A percentile compares a stretch with the other conserved stretches of the same genome.
These are phyloP conservation scores for Warburgia ugandensis DNA, from an alignment of 164 flowering plant species.

Conservation along the genomic window DNA sequence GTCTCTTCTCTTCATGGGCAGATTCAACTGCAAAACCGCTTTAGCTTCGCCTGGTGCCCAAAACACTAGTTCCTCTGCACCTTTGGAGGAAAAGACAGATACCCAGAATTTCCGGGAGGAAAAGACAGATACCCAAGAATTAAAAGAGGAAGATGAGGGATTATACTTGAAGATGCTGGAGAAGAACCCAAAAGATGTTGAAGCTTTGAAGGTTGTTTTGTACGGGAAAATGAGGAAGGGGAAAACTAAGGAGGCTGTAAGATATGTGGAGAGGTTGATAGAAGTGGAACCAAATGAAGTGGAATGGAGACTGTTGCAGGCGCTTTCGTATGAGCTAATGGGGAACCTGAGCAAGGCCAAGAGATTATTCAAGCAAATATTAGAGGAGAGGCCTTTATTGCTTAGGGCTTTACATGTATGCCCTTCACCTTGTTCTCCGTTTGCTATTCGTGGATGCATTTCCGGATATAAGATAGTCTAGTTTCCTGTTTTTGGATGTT, in stretches of 20 bases:
- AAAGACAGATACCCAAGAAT: slow-evolving; percentile 18
- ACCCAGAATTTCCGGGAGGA: slow-evolving; percentile 24
- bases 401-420: slow-evolving; percentile 92
- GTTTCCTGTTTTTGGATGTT: too few species aligned
- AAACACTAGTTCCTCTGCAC: slow-evolving; percentile 10
- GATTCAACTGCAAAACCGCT: slow-evolving; percentile 26
- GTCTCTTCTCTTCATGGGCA: slow-evolving; percentile 48
- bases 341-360: slow-evolving; percentile 63
- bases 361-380: slow-evolving; percentile 59
- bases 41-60: slow-evolving; percentile 23
- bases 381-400: slow-evolving; percentile 66
- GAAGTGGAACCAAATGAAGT: slow-evolving; percentile 63
- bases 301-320: slow-evolving; percentile 90
- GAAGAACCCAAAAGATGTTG: slow-evolving; percentile 53
- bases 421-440: slow-evolving; percentile 6
- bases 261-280: slow-evolving; percentile 71
- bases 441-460: not conserved
- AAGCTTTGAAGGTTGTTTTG: slow-evolving; percentile 69
- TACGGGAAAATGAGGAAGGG: slow-evolving; percentile 72
- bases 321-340: slow-evolving; percentile 76
- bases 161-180: slow-evolving; percentile 59
- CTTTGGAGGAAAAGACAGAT: slow-evolving; percentile 19
- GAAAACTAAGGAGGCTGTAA: slow-evolving; percentile 51
- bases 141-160: slow-evolving; percentile 33
- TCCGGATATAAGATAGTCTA: too few species aligned